Evolutionary conservation across 1,139 yeast species (phyloP).

Genomic region (Saccharomyces pastorianus): DNA sequence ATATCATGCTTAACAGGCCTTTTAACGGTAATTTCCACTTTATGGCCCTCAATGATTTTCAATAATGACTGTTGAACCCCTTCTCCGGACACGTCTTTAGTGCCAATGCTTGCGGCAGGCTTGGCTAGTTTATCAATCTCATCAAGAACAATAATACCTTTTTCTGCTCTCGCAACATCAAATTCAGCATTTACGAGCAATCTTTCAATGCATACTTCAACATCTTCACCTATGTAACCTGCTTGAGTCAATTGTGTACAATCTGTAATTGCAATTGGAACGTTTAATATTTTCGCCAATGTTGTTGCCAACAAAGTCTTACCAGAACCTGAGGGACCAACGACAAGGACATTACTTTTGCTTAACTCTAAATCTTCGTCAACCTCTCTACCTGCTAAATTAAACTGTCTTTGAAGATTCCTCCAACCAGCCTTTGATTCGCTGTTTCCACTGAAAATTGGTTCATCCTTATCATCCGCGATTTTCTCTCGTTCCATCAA

Average conservation of each 20-base stretch:
- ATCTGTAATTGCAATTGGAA: constrained; percentile 48
- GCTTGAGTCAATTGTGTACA: constrained; percentile 52
- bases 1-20: constrained; percentile 34
- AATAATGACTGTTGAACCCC: constrained; percentile 50
- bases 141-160: constrained; percentile 47
- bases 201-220: constrained; percentile 44
- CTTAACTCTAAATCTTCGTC: constrained; percentile 37
- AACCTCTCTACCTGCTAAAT: constrained; percentile 7
- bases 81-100: constrained; percentile 50
- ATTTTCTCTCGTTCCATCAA: constrained; percentile 9
- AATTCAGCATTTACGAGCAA: constrained; percentile 40
- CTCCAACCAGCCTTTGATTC: constrained; percentile 30
- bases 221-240: constrained; percentile 53
- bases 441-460: constrained; percentile 8
- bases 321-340: constrained; percentile 54
- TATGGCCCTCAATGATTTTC: constrained; percentile 47
- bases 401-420: constrained; percentile 26
- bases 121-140: constrained; percentile 48
- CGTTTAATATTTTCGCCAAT: constrained; percentile 40
- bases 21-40: constrained; percentile 39
- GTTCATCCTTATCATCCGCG: constrained; percentile 15
- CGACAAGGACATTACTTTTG: constrained; percentile 43
- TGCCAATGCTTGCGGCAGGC: constrained; percentile 37
- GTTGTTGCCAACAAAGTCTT: constrained; percentile 47
- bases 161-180: constrained; percentile 42